Evolutionary conservation across 108 stramenopile genomes (phyloP), one percentile per base, ranked within the genome.

Genomic region (Thalassiosira profunda): DNA sequence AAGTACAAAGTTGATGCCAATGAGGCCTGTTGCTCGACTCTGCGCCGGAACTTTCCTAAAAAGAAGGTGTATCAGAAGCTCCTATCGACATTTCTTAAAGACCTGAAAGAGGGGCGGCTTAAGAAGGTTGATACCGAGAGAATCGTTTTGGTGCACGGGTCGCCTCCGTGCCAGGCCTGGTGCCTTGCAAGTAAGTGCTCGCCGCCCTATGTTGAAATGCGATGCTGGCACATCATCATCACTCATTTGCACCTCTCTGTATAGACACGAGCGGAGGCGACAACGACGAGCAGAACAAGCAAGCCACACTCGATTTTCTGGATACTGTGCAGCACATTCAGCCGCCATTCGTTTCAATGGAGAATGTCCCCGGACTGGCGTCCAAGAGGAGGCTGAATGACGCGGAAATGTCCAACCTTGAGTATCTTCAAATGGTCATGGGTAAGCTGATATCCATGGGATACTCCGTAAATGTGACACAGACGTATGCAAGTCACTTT

Each of bases 141-240:
- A 10, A 31, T 49, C 15, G 28, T 29, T 8, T 44, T 49, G n/a
- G 17, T 72, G 15, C 85, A 86, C 30, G 53, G 41, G 10, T 64
- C 60, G 5, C 34, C 82, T 15, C 85, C 85, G 0, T 86, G 85
- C 42, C 82, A 86, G 47, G 84, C 73, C 1, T 85, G 70, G 61
- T 81, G 72, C 10, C 0, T 5, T 3, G 76, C 72, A 5, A 68
- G 41, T 43, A 58, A 43, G 57, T 58, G 5, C 11, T 17, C 29
- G 4, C 4, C 4, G 2, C 29, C 11, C 1, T 2, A 11, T 51
- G 49, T 4, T 24, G 18, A 15, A 51, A 2, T 28, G 25, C 1
- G 29, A 17, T 28, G 12, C 18, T 51, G 2, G 29, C 49, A 20
- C 38, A 40, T 11, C 38, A 40, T 12, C 11, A 24, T 5, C 2